These are phyloP conservation scores for Phytophthora cryptogea DNA, from an alignment of 352 stramenopile species.

Conservation along the genomic window DNA sequence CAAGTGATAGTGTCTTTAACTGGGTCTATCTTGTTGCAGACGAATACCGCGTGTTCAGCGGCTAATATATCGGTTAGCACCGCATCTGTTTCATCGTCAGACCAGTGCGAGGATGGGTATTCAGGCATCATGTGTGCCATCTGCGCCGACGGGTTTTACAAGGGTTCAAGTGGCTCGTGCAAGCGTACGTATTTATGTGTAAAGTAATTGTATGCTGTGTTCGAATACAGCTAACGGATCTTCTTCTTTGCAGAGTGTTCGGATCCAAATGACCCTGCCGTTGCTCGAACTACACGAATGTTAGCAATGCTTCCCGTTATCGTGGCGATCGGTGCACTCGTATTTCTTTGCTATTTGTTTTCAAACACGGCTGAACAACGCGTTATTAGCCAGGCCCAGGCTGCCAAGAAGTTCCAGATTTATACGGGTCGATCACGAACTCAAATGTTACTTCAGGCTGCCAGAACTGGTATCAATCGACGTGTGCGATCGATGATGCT, in stretches of 20 bases:
- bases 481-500: conserved; percentile 19
- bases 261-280: conserved; percentile 39
- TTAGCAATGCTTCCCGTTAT: conserved; percentile 50
- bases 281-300: conserved; percentile 42
- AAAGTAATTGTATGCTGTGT: neutral
- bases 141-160: conserved; percentile 55
- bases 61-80: conserved; percentile 16
- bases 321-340: conserved; percentile 33
- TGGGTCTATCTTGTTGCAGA: conserved; percentile 15
- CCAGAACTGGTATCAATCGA: conserved; percentile 16
- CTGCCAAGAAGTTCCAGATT: conserved; percentile 61
- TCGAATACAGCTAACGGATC: neutral
- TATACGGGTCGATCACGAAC: conserved; percentile 31
- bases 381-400: conserved; percentile 54
- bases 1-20: neutral
- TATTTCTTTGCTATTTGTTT: conserved; percentile 53
- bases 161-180: conserved; percentile 60
- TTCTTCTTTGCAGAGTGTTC: conserved; percentile 33
- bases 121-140: conserved; percentile 52
- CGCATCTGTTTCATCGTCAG: conserved; percentile 10
- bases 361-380: conserved; percentile 50
- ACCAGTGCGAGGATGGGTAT: conserved; percentile 59
- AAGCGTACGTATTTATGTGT: conserved; percentile 39
- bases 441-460: conserved; percentile 27
- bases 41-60: conserved; percentile 32